Base-by-base conservation (phyloP, 2,329 filamentous ascomycete genomes). In the Aspergillus sp. region DNA sequence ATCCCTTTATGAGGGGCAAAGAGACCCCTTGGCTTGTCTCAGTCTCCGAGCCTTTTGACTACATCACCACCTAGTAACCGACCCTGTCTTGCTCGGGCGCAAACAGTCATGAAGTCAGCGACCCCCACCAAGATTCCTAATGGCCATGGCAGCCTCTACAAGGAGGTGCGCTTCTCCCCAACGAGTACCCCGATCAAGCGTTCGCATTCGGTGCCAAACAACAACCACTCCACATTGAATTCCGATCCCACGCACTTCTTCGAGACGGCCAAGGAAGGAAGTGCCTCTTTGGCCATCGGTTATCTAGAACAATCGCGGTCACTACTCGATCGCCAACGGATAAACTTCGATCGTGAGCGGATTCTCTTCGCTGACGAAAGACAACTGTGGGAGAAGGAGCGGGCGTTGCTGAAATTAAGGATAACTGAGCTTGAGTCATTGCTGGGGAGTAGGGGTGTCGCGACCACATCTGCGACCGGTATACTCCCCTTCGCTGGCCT, bases 361-460 rank as follows among this genome's bases (percentile, higher is more conserved):
- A 62, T 66, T 31, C 64, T 76, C 6, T 79, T 80, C 57, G 70
- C 72, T 3, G 70, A 77, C 41, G 78, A 80, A 59, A 68, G 78
- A 50, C 73, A 65, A 56, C 59, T 79, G 33, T 80, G 78, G 78
- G 72, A 76, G 21, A 74, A 73, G 47, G 78, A 80, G 64, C 67
- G 77, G 39, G 63, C 64, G n/a, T 60, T 79, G 39, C 64, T 80
- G 33, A 75, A 70, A 61, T 64, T 71, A 31, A 73, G 72, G 52
- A 80, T 80, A 52, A 62, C 66, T 7, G 74, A 79, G 57, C 59
- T 80, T 41, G 77, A 80, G 62, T 65, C 65, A 15, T 62, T 67
- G 41, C 46, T 75, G 46, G 71, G 67, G 55, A 64, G 46, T 11
- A 59, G 59, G 46, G 62, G 56, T 27, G 40, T 54, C 45, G 41